phyloP scores from a whole-genome alignment of 1,284 basidiomycete genomes.

The Cryptococcus maquisensis region DNA sequence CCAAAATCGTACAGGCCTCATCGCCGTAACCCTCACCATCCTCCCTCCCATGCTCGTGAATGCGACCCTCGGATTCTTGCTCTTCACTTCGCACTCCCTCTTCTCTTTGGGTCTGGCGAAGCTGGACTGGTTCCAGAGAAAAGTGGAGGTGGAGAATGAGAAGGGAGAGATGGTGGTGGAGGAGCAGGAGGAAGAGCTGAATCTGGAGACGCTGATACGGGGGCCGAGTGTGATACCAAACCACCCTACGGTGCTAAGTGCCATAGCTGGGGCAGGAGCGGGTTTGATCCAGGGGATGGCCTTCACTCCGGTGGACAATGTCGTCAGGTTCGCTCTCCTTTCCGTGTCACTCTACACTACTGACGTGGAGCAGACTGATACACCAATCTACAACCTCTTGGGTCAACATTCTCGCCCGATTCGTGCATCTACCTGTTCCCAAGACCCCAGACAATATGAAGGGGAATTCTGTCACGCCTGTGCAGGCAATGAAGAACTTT shows the following conservation, averaged over 20 bases:
- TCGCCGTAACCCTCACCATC: conserved; percentile 33
- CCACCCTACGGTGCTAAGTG: conserved; percentile 45
- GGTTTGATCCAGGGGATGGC: conserved; percentile 44
- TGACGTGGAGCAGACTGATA: conserved; percentile 16
- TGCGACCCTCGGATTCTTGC: conserved; percentile 44
- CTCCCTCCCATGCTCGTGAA: conserved; percentile 46
- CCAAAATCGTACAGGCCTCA: conserved; percentile 21
- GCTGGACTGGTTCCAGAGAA: conserved; percentile 37
- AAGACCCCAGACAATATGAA: conserved; percentile 14
- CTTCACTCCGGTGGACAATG: conserved; percentile 48
- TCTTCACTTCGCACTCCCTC: conserved; percentile 47
- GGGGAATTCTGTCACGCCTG: conserved; percentile 19
- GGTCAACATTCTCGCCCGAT: conserved; percentile 16
- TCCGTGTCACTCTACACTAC: background rate
- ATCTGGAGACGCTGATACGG: conserved; percentile 35
- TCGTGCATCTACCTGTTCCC: conserved; percentile 26
- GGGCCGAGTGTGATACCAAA: conserved; percentile 39
- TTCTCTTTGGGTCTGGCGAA: conserved; percentile 41
- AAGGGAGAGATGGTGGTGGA: conserved; percentile 4
- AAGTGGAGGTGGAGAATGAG: background rate
- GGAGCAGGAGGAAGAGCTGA: conserved; percentile 40
- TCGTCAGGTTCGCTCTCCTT: conserved; percentile 33
- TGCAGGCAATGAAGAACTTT: conserved; percentile 35
- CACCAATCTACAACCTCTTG: conserved; percentile 30
- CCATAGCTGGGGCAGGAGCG: conserved; percentile 42